Evolutionary conservation across 352 stramenopile species (phyloP).

Genomic region (Pythium vanterpoolii): DNA sequence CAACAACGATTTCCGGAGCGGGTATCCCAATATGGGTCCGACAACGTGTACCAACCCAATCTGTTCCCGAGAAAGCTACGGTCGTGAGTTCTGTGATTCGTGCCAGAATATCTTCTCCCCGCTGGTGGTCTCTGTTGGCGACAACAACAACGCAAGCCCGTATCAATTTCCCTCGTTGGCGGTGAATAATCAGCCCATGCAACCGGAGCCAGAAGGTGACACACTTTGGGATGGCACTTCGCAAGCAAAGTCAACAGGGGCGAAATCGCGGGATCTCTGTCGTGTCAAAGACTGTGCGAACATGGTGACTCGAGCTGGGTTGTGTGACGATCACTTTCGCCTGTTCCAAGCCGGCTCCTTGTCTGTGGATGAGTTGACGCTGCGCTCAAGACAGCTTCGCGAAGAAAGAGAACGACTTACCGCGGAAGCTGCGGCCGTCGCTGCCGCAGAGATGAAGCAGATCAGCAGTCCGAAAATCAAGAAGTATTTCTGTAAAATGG

Average conservation of each 20-base stretch:
- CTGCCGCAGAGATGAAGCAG: constrained; percentile 25
- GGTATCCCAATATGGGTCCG: constrained; percentile 7
- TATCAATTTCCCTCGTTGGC: constrained; percentile 24
- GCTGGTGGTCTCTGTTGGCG: constrained; percentile 40
- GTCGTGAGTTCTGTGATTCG: constrained; percentile 52
- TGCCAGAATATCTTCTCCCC: constrained; percentile 62
- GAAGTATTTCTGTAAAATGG: constrained; percentile 67
- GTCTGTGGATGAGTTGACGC: constrained; percentile 56
- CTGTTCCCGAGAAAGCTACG: constrained; percentile 50
- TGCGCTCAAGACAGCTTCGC: constrained; percentile 34
- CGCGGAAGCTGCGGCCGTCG: constrained; percentile 14
- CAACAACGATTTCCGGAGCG: not conserved
- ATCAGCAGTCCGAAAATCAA: constrained; percentile 26
- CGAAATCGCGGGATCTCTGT: constrained; percentile 27
- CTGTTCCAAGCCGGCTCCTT: constrained; percentile 46
- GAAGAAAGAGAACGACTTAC: constrained; percentile 18
- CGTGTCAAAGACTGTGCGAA: constrained; percentile 38
- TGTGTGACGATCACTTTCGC: constrained; percentile 48
- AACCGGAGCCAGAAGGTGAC: constrained; percentile 24
- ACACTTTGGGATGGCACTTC: constrained; percentile 22
- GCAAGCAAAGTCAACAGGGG: constrained; percentile 9
- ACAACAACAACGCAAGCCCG: constrained; percentile 16
- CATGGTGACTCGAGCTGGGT: constrained; percentile 27
- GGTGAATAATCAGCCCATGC: constrained; percentile 8
- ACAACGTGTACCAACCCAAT: constrained; percentile 55